Conservation (phyloP, 2,329 filamentous ascomycete species). For the Penicillium sp. region DNA sequence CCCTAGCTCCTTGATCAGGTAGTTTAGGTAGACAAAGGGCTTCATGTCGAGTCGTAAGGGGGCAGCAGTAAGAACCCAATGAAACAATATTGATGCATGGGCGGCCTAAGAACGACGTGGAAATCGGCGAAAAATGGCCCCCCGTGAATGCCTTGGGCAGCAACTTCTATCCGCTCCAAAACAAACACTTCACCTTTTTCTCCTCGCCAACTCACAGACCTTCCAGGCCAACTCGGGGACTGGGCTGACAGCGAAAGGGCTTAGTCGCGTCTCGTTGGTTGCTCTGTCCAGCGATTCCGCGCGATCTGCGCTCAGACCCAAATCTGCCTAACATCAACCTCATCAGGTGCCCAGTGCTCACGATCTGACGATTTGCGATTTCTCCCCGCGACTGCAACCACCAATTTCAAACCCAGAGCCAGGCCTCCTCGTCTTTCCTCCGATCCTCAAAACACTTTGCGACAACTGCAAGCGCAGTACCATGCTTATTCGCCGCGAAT, state of each 20-base stretch:
- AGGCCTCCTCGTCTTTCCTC: not conserved
- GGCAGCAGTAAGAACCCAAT: not conserved
- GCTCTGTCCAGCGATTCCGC: slow-evolving; percentile 17
- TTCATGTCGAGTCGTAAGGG: not conserved
- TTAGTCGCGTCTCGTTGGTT: slow-evolving; percentile 24
- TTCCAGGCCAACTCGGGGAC: slow-evolving; percentile 18
- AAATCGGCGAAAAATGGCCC: not conserved
- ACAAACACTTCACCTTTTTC: slow-evolving; percentile 31
- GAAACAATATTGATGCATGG: slow-evolving; percentile 2
- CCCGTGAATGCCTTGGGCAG: slow-evolving; percentile 32
- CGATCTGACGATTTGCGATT: slow-evolving; percentile 20
- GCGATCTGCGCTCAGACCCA: slow-evolving; percentile 34
- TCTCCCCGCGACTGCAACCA: slow-evolving; percentile 11
- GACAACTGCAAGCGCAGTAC: slow-evolving; percentile 3
- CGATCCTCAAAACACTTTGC: not conserved
- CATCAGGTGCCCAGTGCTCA: slow-evolving; percentile 35
- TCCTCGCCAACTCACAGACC: slow-evolving; percentile 24
- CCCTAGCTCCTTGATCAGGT: not conserved
- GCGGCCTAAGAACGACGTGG: slow-evolving; percentile 1
- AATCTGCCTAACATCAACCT: slow-evolving; percentile 32
- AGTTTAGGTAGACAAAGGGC: not conserved
- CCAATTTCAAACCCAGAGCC: not conserved
- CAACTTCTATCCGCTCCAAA: slow-evolving; percentile 29
- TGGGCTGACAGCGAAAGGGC: slow-evolving; percentile 19
- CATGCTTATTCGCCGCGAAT: slow-evolving; percentile 15